These are phyloP conservation scores for Domatiomyces catenatus DNA, from an alignment of 2,329 filamentous ascomycete species.

Conservation along the genomic window DNA sequence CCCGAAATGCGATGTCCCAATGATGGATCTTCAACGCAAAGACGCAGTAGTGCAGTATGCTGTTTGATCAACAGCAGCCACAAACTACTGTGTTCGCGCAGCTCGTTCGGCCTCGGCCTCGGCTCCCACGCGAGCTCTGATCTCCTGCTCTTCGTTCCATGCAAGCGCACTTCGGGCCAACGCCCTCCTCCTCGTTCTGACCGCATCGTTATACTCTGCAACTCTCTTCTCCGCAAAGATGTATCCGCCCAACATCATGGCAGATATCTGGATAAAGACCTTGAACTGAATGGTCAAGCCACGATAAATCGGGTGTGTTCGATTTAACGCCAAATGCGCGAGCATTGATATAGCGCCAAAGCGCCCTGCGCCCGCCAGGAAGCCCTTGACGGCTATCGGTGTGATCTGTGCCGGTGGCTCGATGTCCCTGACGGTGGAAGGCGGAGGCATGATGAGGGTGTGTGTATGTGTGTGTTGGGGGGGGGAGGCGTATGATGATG, in stretches of 20 bases:
- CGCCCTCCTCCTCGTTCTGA: constrained; percentile 27
- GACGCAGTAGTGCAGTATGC: not conserved
- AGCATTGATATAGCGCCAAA: constrained; percentile 33
- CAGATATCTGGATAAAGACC: constrained; percentile 32
- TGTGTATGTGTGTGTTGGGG: not conserved
- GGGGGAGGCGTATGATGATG: too few species aligned
- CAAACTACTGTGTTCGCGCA: not conserved
- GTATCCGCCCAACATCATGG: constrained; percentile 34
- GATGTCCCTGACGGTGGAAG: constrained; percentile 24
- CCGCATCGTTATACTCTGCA: constrained; percentile 30
- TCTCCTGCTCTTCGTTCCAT: constrained; percentile 18
- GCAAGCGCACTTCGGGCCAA: constrained; percentile 13
- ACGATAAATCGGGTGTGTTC: constrained; percentile 29
- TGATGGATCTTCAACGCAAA: not conserved
- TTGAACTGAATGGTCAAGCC: constrained; percentile 36
- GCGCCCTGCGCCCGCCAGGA: constrained; percentile 29
- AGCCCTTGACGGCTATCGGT: constrained; percentile 27
- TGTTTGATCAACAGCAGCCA: not conserved
- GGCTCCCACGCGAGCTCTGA: constrained; percentile 23
- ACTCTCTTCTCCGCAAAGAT: constrained; percentile 34
- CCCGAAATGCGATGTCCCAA: not conserved
- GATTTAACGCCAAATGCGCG: constrained; percentile 29
- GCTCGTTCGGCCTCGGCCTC: constrained; percentile 9
- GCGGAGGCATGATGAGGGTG: constrained; percentile 25
- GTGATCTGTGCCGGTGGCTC: constrained; percentile 30